phyloP scores from a whole-genome alignment of 2,329 filamentous ascomycete species.

The Penicillium sp. region DNA sequence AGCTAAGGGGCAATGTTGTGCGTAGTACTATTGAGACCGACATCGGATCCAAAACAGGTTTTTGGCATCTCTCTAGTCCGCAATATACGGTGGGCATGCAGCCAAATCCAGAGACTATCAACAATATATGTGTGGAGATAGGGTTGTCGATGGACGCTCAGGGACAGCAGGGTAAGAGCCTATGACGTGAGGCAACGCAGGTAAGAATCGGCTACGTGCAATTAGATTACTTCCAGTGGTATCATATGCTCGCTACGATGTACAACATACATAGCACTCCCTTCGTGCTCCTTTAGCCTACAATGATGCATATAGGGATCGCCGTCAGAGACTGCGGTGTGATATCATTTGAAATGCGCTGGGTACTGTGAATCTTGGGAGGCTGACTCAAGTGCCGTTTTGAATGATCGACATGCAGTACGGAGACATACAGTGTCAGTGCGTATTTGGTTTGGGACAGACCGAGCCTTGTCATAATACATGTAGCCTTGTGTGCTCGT shows the following conservation, averaged over 20 bases:
- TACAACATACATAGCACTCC: neutral
- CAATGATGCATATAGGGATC: neutral
- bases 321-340: neutral
- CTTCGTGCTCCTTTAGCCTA: neutral
- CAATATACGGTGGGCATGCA: neutral
- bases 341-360: constrained; percentile 7
- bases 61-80: neutral
- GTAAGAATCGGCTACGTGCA: neutral
- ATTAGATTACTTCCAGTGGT: neutral
- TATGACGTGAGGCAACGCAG: neutral
- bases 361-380: neutral
- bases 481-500: neutral
- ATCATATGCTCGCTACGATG: constrained; percentile 1
- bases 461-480: neutral
- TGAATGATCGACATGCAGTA: neutral
- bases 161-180: neutral
- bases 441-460: neutral
- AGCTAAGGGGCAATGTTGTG: neutral
- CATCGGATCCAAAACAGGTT: neutral
- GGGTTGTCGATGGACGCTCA: neutral
- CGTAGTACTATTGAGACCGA: neutral
- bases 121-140: neutral
- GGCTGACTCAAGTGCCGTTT: neutral
- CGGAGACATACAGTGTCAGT: neutral
- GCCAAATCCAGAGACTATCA: neutral